phyloP scores from a whole-genome alignment of 805 yeast species.

The Zygosaccharomyces gambellarensis region DNA sequence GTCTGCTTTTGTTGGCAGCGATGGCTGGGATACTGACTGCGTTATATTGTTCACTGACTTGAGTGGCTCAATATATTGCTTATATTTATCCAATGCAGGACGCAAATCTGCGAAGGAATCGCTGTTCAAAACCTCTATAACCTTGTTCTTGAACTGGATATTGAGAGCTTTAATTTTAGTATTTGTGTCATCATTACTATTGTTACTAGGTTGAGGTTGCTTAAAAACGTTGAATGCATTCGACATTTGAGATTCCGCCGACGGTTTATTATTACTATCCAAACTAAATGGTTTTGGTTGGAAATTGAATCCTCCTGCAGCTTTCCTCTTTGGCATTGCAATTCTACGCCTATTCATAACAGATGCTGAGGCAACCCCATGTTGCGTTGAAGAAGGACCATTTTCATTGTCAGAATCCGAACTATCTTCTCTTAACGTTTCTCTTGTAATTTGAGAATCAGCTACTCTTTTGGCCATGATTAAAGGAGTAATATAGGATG shows the following conservation, averaged over 20 bases:
- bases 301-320: slow-evolving; percentile 15
- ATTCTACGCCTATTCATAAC: slow-evolving; percentile 68
- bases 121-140: slow-evolving; percentile 39
- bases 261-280: slow-evolving; percentile 7
- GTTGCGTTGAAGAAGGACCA: slow-evolving; percentile 13
- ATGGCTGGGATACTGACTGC: neutral
- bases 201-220: neutral
- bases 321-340: slow-evolving; percentile 49
- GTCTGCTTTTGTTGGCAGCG: neutral
- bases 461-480: slow-evolving; percentile 64
- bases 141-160: slow-evolving; percentile 48
- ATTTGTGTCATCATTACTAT: slow-evolving; percentile 33
- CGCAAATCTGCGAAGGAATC: slow-evolving; percentile 54
- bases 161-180: slow-evolving; percentile 62
- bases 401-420: slow-evolving; percentile 40
- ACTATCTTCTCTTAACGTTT: slow-evolving; percentile 34
- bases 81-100: slow-evolving; percentile 54
- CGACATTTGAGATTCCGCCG: neutral
- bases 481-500: neutral
- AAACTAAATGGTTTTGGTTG: slow-evolving; percentile 2
- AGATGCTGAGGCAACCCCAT: slow-evolving; percentile 48
- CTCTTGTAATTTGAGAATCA: slow-evolving; percentile 57
- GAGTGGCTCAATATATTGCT: slow-evolving; percentile 36
- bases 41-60: slow-evolving; percentile 9
- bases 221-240: slow-evolving; percentile 18